Evolutionary conservation across 1,139 yeast genomes (phyloP).

Genomic region (Suhomyces maxii): DNA sequence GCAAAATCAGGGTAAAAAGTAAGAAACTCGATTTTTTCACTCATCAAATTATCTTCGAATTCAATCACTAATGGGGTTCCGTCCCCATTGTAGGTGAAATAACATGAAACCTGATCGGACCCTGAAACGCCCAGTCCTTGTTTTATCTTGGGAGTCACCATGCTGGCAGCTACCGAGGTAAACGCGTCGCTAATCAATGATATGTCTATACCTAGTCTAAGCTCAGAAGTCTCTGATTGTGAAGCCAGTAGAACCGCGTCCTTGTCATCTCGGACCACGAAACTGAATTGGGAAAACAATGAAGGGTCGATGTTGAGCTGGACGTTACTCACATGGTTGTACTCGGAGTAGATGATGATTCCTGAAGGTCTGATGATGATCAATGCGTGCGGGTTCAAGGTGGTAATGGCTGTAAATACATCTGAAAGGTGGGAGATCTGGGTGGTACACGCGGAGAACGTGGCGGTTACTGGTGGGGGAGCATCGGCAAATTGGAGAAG

Average conservation of each 20-base stretch:
- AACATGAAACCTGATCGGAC: constrained; percentile 30
- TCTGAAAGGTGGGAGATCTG: constrained; percentile 44
- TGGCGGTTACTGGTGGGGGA: not conserved
- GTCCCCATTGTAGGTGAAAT: constrained; percentile 45
- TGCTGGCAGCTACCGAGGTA: constrained; percentile 26
- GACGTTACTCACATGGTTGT: constrained; percentile 40
- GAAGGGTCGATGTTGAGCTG: constrained; percentile 39
- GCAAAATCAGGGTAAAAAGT: constrained; percentile 52
- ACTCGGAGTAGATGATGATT: constrained; percentile 35
- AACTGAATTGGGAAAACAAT: constrained; percentile 33
- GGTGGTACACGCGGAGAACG: constrained; percentile 37
- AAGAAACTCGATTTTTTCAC: constrained; percentile 69
- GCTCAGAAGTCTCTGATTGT: constrained; percentile 15
- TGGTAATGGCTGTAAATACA: constrained; percentile 33
- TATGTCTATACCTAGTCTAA: constrained; percentile 42
- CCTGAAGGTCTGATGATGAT: constrained; percentile 36
- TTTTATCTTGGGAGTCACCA: constrained; percentile 10
- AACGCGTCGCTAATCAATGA: constrained; percentile 37
- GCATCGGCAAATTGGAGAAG: too few relatives aligned
- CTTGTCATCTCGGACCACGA: constrained; percentile 17
- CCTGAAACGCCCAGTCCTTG: constrained; percentile 11
- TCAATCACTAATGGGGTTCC: constrained; percentile 69
- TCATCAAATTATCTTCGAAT: constrained; percentile 68
- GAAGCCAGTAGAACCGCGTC: not conserved
- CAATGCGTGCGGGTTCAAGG: constrained; percentile 37